Evolutionary conservation across 306 rosid species (phyloP).

Genomic region (Echinosophora koreensis): DNA sequence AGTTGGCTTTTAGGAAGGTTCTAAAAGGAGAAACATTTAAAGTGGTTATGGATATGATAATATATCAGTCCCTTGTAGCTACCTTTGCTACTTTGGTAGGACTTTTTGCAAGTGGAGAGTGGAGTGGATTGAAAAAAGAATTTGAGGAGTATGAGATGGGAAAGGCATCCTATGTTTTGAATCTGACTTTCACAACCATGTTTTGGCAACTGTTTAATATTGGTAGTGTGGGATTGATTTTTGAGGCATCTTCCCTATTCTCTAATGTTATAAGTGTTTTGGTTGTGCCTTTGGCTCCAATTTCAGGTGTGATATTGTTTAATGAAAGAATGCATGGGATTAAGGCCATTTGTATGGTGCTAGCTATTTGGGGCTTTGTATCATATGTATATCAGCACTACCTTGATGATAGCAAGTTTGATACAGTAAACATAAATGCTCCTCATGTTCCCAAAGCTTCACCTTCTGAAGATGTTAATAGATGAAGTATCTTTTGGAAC

Average conservation of each 20-base stretch:
- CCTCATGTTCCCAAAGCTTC: background rate
- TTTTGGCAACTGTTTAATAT: slow-evolving; percentile 43
- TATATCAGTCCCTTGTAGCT: slow-evolving; percentile 30
- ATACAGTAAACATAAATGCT: background rate
- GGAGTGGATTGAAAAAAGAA: slow-evolving; percentile 39
- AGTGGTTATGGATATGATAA: slow-evolving; percentile 43
- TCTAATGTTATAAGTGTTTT: slow-evolving; percentile 46
- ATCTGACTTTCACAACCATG: slow-evolving; percentile 39
- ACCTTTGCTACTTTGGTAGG: slow-evolving; percentile 33
- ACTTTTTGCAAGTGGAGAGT: slow-evolving; percentile 53
- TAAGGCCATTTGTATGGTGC: slow-evolving; percentile 46
- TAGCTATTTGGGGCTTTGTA: slow-evolving; percentile 46
- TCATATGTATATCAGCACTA: slow-evolving; percentile 52
- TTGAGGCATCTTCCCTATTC: slow-evolving; percentile 45
- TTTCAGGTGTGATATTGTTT: slow-evolving; percentile 44
- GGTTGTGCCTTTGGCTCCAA: slow-evolving; percentile 46
- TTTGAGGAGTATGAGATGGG: slow-evolving; percentile 46
- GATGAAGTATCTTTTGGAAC: background rate
- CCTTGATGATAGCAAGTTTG: slow-evolving; percentile 29
- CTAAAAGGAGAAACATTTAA: slow-evolving; percentile 35
- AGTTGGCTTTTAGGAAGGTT: slow-evolving; percentile 41
- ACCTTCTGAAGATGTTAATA: slow-evolving; percentile 13
- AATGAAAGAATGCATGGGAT: slow-evolving; percentile 47
- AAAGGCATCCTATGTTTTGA: slow-evolving; percentile 38
- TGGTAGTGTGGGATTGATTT: slow-evolving; percentile 47